Base-by-base conservation (phyloP, 176 grass and related monocot genomes). In the Phoenix dactylifera region DNA sequence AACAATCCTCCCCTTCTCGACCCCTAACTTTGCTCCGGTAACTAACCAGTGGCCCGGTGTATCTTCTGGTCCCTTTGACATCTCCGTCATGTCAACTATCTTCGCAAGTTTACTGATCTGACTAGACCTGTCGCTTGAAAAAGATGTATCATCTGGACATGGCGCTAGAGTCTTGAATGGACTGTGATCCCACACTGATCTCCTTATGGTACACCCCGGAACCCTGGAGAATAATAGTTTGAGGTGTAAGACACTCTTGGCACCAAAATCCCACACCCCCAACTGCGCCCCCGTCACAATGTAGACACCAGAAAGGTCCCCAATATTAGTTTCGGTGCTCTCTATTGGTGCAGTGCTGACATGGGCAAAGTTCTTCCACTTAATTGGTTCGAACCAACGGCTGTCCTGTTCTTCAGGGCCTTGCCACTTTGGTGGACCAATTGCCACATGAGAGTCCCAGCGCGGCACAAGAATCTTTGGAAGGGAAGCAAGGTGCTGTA, bases 341-440 rank as follows among this genome's bases (percentile, higher is more conserved):
- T 98, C 88, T 58, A 98, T 98, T 0, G 94, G 94, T 2, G 85
- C 94, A 15, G 94, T 98, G 71, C 88, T 92, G 23, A 93, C 94
- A 70, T 98, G 88, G 68, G 94, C 88, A 71, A 89, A 93, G 70
- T 89, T 93, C 63, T 81, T 98, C 88, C 87, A 93, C 77, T 98
- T 98, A 19, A 98, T 89, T 49, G 94, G 84, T 72, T 98, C 94
- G 6, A 98, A 98, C 94, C 94, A 98, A 44, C 94, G 84, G 63
- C 94, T 98, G 72, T 98, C 94, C 73, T 98, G 94, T 61, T 98
- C 94, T 71, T 98, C 94, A 54, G 94, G 88, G 16, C 85, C 94
- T 59, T 89, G 94, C 94, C 94, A 98, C 77, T 83, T 98, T 22
- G 94, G 88, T 49, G 94, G 81, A 29, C 94, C 94, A 30, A 98